Base-by-base conservation (phyloP, 306 rosid genomes). In the Quercus variabilis region DNA sequence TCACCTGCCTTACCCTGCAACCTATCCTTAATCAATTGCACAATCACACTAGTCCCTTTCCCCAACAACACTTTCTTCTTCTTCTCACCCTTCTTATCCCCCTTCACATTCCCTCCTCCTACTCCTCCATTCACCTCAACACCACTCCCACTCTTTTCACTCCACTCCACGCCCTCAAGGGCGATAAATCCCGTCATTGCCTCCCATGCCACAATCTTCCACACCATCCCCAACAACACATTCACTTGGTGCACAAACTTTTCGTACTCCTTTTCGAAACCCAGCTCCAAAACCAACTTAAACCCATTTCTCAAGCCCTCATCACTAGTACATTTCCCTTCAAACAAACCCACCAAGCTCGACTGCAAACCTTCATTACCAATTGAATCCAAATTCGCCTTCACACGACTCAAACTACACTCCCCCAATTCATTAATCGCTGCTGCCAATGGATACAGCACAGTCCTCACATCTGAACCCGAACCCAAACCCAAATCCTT, bases 151-250 rank as follows among this genome's bases (percentile, higher is more conserved):
- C 81, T 73, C 85, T 84, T 87, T 30, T 64, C 92, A 76, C 21
- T 85, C 86, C 87, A 76, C 55, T 89, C 93, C 33, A 76, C 84
- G 62, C 90, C 89, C 79, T 93, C 94, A 0, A 93, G 87, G 17
- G 73, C 87, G 2, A 82, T 69, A 76, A 86, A 79, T 3, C 86
- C 94, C 2, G 89, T 81, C 14, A 83, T 74, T 31, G 81, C 85
- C 79, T 95, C 99, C 98, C 96, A 95, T 2, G 85, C 88, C 80
- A 93, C 91, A 79, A 90, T 87, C 56, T 87, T 89, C 96, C 91
- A 90, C 70, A 95, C 92, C 74, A 83, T 82, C 17, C 43, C 88
- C 78, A 87, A 72, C 78, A 93, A 77, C 81, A 74, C 77, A 38
- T 81, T 85, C 72, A 91, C 78, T 75, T 85, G 78, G 73, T 88